Base-by-base conservation (phyloP, 371 early-diverging fungal genomes). In the Mucor piriformis region DNA sequence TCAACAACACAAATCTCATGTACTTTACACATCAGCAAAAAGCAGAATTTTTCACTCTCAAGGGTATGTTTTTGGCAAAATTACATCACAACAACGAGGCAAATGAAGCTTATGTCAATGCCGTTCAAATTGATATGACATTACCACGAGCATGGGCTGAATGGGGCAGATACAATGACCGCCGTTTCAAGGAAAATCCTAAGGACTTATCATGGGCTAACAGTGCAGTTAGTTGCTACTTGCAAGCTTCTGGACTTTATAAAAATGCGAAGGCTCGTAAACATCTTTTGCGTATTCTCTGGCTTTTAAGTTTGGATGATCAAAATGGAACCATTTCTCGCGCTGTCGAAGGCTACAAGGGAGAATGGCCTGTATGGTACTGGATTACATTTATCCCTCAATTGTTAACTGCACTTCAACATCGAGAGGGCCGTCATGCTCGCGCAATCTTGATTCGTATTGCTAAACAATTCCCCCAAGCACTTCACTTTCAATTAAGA, bases 371-470 rank as follows among this genome's bases (percentile, higher is more conserved):
- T 4, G 82, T 91, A 7, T 97, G 97, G 98, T 96, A 95, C 74
- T 99, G 99, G 98, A 92, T 96, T 54, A 92, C 93, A 0, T 97
- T 97, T 67, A 93, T 99, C 48, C 99, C 99, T 2, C 98, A 99
- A 73, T 83, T 99, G 25, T 73, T 99, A 38, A 74, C 84, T 4
- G 83, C 87, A 3, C 66, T 96, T 18, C 82, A 88, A 5, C 88
- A 90, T 57, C 87, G 87, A 52, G 95, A 95, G 62, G 88, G 92
- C 6, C 76, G 79, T 56, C 90, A 91, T 76, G 91, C 94, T 0
- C 84, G 88, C 38, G 79, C 83, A 21, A 91, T 98, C 34, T 73
- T 99, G 62, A 83, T 91, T 61, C 89, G 90, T 64, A 94, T 99
- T 57, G 98, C 99, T 21, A 96, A 97, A 71, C 80, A 85, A 34